Evolutionary conservation across 2,329 filamentous ascomycete genomes (phyloP).

Genomic region (Cladosporium colombiae): DNA sequence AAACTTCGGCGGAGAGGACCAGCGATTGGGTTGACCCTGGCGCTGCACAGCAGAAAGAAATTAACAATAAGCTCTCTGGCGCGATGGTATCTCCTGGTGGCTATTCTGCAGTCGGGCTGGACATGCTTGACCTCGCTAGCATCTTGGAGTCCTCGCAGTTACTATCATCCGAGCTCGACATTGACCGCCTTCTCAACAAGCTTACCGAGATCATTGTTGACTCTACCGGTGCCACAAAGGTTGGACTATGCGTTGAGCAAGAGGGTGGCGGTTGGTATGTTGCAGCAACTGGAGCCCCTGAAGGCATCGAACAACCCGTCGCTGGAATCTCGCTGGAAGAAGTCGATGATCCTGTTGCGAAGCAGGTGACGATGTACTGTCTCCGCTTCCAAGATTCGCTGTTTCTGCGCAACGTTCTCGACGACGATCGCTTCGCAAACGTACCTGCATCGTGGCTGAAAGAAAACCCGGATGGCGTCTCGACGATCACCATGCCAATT

Average conservation of each 20-base stretch:
- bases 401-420: slow-evolving; percentile 71
- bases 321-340: slow-evolving; percentile 65
- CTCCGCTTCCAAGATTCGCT: slow-evolving; percentile 74
- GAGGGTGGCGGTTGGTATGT: slow-evolving; percentile 68
- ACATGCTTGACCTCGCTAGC: slow-evolving; percentile 79
- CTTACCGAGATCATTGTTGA: slow-evolving; percentile 82
- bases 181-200: slow-evolving; percentile 74
- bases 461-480: slow-evolving; percentile 68
- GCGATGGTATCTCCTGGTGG: slow-evolving; percentile 49
- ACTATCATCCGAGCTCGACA: slow-evolving; percentile 74
- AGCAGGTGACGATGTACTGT: slow-evolving; percentile 75
- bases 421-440: slow-evolving; percentile 76
- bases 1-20: slow-evolving; percentile 48
- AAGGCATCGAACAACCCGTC: slow-evolving; percentile 68
- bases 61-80: slow-evolving; percentile 30
- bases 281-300: slow-evolving; percentile 71
- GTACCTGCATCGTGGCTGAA: slow-evolving; percentile 69
- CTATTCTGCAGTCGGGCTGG: slow-evolving; percentile 66
- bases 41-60: slow-evolving; percentile 31
- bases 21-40: slow-evolving; percentile 53
- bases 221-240: slow-evolving; percentile 72
- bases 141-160: slow-evolving; percentile 79
- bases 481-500: slow-evolving; percentile 79
- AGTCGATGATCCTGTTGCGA: slow-evolving; percentile 66
- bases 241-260: slow-evolving; percentile 73